Evolutionary conservation across 768 basidiomycete species (phyloP), one percentile per base, ranked within the genome.

Genomic region (Kwoniella mangroviensis): DNA sequence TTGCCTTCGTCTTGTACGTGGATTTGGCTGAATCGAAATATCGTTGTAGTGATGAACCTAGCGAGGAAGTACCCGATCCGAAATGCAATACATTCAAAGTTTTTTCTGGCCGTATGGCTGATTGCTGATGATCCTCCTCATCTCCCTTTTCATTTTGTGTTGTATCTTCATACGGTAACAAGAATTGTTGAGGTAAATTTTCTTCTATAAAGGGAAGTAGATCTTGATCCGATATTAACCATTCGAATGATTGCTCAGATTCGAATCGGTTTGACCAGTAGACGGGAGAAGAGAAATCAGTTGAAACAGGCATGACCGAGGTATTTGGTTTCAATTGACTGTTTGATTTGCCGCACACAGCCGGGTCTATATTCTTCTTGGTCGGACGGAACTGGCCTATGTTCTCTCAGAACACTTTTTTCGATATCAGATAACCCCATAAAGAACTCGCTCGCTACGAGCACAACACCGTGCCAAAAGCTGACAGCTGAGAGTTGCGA

Each of bases 251-350:
- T 34, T 11, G 51, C 60, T 80, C 79, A 28, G 54, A 17, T 11
- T 57, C 56, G 70, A 80, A 80, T 13, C 79, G 73, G 6, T 40
- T 64, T 0, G 73, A 65, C 79, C 79, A 80, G 61, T 80, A 80
- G 17, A 63, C 62, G 17, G 64, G 13, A 12, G 75, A 74, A 12
- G 79, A 77, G 62, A 77, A 80, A 55, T 80, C 79, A 21, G 75
- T 63, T 2, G 55, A 17, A 3, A 21, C 12, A 19, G 52, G 49
- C 52, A 64, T 64, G 45, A 49, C 6, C 34, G n/a, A n/a, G n/a
- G n/a, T n/a, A n/a, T n/a, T n/a, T n/a, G n/a, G n/a, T n/a, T 43
- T 43, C 42, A 43, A 43, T 43, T 43, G 42, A n/a, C n/a, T n/a
- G n/a, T n/a, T n/a, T n/a, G n/a, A n/a, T n/a, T n/a, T n/a, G n/a